Conservation (phyloP, 345 rosid species). For the Acer yangbiense region DNA sequence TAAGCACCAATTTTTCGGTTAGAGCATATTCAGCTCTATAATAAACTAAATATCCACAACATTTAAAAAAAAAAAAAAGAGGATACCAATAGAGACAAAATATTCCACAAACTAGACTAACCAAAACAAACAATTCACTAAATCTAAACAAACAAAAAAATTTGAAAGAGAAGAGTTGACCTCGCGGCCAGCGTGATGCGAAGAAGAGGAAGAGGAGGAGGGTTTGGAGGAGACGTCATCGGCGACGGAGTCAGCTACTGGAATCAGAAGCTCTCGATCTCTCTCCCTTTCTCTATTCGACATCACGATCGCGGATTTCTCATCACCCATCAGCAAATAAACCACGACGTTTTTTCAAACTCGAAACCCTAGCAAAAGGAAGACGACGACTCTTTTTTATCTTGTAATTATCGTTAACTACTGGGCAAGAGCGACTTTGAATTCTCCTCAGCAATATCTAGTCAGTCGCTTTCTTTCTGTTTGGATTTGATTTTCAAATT, state of each 20-base stretch:
- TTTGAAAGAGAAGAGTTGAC: conserved; percentile 28
- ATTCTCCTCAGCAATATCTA: conserved; percentile 6
- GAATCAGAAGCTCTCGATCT: conserved; percentile 94
- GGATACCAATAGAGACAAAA: conserved; percentile 8
- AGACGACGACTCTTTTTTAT: background rate
- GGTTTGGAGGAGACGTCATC: conserved; percentile 58
- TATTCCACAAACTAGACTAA: conserved; percentile 13
- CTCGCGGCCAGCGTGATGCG: conserved; percentile 87
- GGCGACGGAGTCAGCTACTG: conserved; percentile 58
- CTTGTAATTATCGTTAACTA: background rate
- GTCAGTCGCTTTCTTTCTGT: conserved; percentile 5
- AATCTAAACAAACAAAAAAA: background rate
- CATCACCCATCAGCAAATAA: conserved; percentile 65
- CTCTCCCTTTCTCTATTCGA: conserved; percentile 55
- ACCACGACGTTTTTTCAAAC: background rate
- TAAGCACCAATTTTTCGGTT: background rate
- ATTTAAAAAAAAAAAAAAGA: background rate
- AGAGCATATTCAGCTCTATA: background rate
- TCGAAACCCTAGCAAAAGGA: conserved; percentile 15
- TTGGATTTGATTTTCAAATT: background rate
- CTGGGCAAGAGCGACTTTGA: background rate
- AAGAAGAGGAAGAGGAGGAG: conserved; percentile 65
- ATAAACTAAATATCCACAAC: background rate
- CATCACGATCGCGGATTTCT: conserved; percentile 68
- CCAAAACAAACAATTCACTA: background rate